Conservation (phyloP, 1,284 basidiomycete genomes). For the Irpex lacteus region DNA sequence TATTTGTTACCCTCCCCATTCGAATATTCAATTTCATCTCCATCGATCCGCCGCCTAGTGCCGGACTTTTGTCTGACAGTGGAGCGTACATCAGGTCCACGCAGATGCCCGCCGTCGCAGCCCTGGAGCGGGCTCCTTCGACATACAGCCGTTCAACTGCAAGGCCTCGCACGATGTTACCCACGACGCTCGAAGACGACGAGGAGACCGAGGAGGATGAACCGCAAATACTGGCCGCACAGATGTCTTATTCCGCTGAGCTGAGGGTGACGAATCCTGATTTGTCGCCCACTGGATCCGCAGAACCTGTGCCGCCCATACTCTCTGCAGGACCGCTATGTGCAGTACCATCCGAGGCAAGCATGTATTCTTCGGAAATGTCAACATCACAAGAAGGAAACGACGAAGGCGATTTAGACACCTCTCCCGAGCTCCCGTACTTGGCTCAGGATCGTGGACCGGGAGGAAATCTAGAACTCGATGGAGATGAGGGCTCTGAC, state of each 20-base stretch:
- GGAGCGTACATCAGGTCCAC: slow-evolving; percentile 18
- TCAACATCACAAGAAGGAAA: slow-evolving; percentile 34
- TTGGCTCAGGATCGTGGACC: slow-evolving; percentile 1
- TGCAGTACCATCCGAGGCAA: slow-evolving; percentile 17
- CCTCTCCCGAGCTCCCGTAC: slow-evolving; percentile 19
- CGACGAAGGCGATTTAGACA: slow-evolving; percentile 32
- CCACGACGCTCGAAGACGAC: neutral
- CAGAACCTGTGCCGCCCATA: neutral
- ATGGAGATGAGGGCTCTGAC: slow-evolving; percentile 22
- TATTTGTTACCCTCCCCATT: slow-evolving; percentile 69
- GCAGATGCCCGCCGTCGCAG: slow-evolving; percentile 3
- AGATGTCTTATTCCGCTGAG: neutral
- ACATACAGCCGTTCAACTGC: neutral
- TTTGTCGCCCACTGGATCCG: neutral
- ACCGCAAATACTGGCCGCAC: neutral
- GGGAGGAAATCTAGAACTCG: slow-evolving; percentile 22
- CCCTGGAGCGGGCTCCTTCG: neutral
- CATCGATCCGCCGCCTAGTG: slow-evolving; percentile 68
- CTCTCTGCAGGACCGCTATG: slow-evolving; percentile 2
- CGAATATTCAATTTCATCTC: slow-evolving; percentile 79
- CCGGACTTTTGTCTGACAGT: slow-evolving; percentile 24
- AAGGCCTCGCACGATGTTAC: neutral
- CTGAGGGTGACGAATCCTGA: slow-evolving; percentile 20
- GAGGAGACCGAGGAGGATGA: slow-evolving; percentile 1
- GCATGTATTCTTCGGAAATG: slow-evolving; percentile 22